A percentile compares a stretch with the other conserved stretches of the same genome.
Conservation (phyloP, 257 asterid species). For the Mentha longifolia region DNA sequence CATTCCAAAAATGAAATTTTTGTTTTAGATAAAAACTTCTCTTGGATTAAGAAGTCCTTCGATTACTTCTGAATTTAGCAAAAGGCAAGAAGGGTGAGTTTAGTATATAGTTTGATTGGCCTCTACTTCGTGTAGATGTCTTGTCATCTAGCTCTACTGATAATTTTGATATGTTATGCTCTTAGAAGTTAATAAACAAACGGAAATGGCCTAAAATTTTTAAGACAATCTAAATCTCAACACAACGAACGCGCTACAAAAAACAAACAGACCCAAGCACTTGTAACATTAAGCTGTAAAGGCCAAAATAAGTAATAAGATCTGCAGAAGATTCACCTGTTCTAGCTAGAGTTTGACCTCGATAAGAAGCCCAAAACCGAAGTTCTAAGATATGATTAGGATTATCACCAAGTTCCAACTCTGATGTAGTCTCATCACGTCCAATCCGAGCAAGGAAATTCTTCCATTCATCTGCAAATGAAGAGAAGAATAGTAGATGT, state of each 20-base stretch:
- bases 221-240: conserved; percentile 3
- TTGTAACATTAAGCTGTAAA: conserved; percentile 19
- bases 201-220: conserved; percentile 11
- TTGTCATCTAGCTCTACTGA: too few species aligned
- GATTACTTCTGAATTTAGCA: too few species aligned
- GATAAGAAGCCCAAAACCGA: conserved; percentile 97
- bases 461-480: conserved; percentile 90
- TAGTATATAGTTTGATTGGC: too few species aligned
- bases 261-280: conserved; percentile 6
- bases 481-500: conserved; percentile 9
- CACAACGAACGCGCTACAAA: not conserved
- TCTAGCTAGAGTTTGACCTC: conserved; percentile 98
- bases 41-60: too few species aligned
- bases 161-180: too few species aligned
- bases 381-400: conserved; percentile 88
- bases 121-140: too few species aligned
- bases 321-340: conserved; percentile 56
- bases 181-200: too few species aligned
- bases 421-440: conserved; percentile 82
- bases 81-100: too few species aligned
- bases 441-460: conserved; percentile 94
- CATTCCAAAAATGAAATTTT: too few species aligned
- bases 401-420: conserved; percentile 73
- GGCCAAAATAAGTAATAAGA: conserved; percentile 10
- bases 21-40: too few species aligned